Percentiles rank a stretch among this genome's conserved stretches.
Conservation (phyloP, 441 rosid genomes). For the Syzygium malaccense region DNA sequence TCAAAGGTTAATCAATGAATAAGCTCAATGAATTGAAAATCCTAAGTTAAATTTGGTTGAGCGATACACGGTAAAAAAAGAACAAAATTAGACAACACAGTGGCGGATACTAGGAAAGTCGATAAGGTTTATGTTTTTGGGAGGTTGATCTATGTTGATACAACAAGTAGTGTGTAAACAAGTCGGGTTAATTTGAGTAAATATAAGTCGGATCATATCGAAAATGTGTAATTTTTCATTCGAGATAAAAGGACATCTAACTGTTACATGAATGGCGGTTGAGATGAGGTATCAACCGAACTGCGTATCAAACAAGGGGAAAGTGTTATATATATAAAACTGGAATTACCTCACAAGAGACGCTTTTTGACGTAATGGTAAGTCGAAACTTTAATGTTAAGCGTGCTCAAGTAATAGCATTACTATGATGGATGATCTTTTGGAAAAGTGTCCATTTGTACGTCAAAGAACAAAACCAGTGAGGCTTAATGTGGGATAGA, state of each 20-base stretch:
- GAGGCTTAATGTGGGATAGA: accelerated
- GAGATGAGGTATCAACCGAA: too few relatives aligned
- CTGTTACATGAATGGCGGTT: too few relatives aligned
- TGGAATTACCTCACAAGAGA: too few relatives aligned
- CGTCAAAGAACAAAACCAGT: neutral
- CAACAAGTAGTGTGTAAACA: neutral
- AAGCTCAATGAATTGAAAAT: neutral
- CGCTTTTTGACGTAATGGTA: too few relatives aligned
- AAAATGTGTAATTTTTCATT: too few relatives aligned
- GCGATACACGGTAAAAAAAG: neutral
- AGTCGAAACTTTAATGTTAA: too few relatives aligned
- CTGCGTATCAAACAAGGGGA: too few relatives aligned
- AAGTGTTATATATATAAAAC: too few relatives aligned
- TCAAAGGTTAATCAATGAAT: neutral
- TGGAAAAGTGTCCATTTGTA: accelerated
- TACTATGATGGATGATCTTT: accelerated
- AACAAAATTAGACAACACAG: neutral
- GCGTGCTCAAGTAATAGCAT: too few relatives aligned
- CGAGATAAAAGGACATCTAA: too few relatives aligned
- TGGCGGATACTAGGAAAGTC: neutral
- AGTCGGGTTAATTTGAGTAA: too few relatives aligned
- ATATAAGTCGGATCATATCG: too few relatives aligned
- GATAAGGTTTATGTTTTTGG: neutral
- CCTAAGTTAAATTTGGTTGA: neutral
- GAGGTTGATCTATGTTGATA: neutral